A percentile compares a stretch with the other conserved stretches of the same genome.
Evolutionary conservation across 2,329 filamentous ascomycete species (phyloP).

Genomic region (Penicillium sp.): DNA sequence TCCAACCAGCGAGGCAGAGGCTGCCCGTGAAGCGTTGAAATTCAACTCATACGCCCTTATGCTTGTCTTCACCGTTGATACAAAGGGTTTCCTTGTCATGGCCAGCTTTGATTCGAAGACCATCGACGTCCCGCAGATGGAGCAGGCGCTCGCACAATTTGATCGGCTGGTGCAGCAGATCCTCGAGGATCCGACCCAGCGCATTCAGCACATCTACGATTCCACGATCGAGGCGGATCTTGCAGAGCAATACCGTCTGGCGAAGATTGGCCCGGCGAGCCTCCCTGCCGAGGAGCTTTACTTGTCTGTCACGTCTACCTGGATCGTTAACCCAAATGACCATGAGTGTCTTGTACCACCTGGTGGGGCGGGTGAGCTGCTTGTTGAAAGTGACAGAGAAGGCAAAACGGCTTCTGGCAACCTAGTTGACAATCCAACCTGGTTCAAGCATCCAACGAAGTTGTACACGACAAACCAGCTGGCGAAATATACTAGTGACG

Average conservation of each 20-base stretch:
- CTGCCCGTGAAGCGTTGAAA: slow-evolving; percentile 58
- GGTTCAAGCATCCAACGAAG: not conserved
- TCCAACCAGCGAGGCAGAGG: slow-evolving; percentile 56
- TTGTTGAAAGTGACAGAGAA: not conserved
- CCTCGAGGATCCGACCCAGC: not conserved
- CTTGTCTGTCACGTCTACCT: not conserved
- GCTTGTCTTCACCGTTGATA: slow-evolving; percentile 60
- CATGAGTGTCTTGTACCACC: not conserved
- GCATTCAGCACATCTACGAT: slow-evolving; percentile 1
- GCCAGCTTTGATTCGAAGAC: slow-evolving; percentile 62
- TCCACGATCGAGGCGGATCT: not conserved
- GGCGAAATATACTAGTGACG: not conserved
- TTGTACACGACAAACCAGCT: not conserved
- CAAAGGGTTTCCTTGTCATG: slow-evolving; percentile 59
- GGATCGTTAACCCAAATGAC: not conserved
- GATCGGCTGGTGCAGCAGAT: slow-evolving; percentile 26
- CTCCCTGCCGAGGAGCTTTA: not conserved
- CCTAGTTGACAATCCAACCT: not conserved
- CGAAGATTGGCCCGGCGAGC: not conserved
- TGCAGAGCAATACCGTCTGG: not conserved
- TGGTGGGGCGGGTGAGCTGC: slow-evolving; percentile 1
- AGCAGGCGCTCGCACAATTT: slow-evolving; percentile 48
- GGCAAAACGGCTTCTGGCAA: not conserved
- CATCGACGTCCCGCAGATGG: slow-evolving; percentile 51
- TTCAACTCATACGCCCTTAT: slow-evolving; percentile 58